Percentiles rank a stretch among this genome's conserved stretches.
Conservation (phyloP, 2,329 filamentous ascomycete species). For the Pyrenochaeta sp. region DNA sequence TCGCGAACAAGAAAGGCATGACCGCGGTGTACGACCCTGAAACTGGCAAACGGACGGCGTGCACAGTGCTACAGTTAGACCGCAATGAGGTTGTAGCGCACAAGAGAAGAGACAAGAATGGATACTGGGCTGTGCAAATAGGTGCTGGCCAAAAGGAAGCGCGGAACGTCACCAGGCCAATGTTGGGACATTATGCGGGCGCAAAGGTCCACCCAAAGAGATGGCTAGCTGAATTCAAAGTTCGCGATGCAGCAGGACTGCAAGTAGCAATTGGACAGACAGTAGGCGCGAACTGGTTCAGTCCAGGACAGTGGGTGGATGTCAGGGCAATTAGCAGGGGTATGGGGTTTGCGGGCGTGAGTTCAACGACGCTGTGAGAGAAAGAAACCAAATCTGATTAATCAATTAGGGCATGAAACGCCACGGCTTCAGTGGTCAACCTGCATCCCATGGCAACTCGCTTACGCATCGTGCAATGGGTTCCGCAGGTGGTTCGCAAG, state of each 20-base stretch:
- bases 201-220: slow-evolving; percentile 85
- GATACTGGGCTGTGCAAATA: slow-evolving; percentile 94
- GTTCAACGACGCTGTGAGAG: slow-evolving; percentile 23
- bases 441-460: slow-evolving; percentile 93
- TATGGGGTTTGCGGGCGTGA: slow-evolving; percentile 86
- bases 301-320: slow-evolving; percentile 89
- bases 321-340: slow-evolving; percentile 80
- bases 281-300: slow-evolving; percentile 89
- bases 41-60: slow-evolving; percentile 79
- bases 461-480: slow-evolving; percentile 92
- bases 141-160: slow-evolving; percentile 78
- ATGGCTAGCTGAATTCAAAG: slow-evolving; percentile 85
- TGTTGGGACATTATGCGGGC: slow-evolving; percentile 87
- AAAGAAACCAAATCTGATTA: slow-evolving; percentile 7
- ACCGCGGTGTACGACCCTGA: slow-evolving; percentile 83
- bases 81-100: slow-evolving; percentile 87
- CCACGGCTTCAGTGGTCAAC: slow-evolving; percentile 88
- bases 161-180: slow-evolving; percentile 79
- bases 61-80: slow-evolving; percentile 94
- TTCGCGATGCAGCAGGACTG: slow-evolving; percentile 76
- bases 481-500: slow-evolving; percentile 87
- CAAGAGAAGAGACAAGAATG: slow-evolving; percentile 82
- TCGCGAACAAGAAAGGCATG: slow-evolving; percentile 95
- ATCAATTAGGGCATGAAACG: slow-evolving; percentile 82
- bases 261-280: slow-evolving; percentile 75